These are phyloP conservation scores for Knoxia roxburghii DNA, from an alignment of 257 asterid species.

Conservation along the genomic window DNA sequence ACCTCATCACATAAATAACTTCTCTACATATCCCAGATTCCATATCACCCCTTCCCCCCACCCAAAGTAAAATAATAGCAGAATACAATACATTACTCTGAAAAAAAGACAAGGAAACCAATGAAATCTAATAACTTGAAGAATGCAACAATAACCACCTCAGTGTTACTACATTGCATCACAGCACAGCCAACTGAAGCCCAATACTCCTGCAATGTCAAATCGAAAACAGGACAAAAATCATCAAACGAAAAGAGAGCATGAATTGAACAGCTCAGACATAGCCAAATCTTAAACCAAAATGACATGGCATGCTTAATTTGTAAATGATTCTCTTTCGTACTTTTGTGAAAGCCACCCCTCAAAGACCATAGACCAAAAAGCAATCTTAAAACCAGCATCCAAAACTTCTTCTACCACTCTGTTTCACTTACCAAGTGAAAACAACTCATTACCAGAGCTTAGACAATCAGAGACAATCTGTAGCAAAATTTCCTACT, in stretches of 20 bases:
- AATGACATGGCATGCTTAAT: background rate
- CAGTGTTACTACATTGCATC: constrained; percentile 99
- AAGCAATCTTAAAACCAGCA: background rate
- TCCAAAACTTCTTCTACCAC: background rate
- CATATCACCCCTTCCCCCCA: no score
- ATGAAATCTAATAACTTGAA: background rate
- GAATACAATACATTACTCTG: background rate
- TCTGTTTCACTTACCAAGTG: background rate
- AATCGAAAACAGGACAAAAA: background rate
- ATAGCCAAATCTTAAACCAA: background rate
- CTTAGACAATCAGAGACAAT: background rate
- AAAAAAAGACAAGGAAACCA: background rate
- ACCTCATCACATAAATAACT: background rate
- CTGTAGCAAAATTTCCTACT: background rate
- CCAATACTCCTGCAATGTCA: constrained; percentile 77
- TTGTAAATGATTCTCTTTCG: background rate
- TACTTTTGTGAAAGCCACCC: background rate
- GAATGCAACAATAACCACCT: constrained; percentile 37
- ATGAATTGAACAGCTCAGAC: background rate
- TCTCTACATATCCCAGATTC: background rate
- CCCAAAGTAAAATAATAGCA: background rate
- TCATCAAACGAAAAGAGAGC: background rate
- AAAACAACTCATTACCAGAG: background rate
- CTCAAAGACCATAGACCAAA: background rate
- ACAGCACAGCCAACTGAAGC: constrained; percentile 96